phyloP scores from a whole-genome alignment of 495 filamentous ascomycete species.

The Wilcoxina mikolae region DNA sequence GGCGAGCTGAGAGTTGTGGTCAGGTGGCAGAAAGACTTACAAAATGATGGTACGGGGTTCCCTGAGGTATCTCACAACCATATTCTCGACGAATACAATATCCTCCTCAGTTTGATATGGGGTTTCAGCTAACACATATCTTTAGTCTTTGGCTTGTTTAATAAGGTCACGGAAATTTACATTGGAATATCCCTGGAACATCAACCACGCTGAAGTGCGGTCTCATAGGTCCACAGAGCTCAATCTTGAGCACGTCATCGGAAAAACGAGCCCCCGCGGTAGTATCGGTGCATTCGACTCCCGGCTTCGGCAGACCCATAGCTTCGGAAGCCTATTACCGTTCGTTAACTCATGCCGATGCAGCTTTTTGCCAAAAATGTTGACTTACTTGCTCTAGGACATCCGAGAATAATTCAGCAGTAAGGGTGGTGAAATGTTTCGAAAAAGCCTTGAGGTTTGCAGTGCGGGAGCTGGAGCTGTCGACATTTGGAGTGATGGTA shows the following conservation, averaged over 20 bases:
- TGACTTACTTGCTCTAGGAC: not conserved
- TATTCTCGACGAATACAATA: slow-evolving; percentile 30
- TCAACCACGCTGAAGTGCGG: slow-evolving; percentile 40
- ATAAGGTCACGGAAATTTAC: slow-evolving; percentile 12
- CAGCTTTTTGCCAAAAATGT: not conserved
- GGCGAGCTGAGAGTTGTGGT: not conserved
- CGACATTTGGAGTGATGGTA: slow-evolving; percentile 30
- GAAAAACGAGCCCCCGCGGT: slow-evolving; percentile 26
- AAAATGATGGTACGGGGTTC: slow-evolving; percentile 35
- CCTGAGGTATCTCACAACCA: slow-evolving; percentile 36
- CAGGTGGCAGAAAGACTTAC: slow-evolving; percentile 17
- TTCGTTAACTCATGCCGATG: not conserved
- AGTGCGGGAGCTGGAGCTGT: not conserved
- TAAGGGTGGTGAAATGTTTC: not conserved
- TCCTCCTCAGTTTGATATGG: slow-evolving; percentile 29
- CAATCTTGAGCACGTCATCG: slow-evolving; percentile 37
- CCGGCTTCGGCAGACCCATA: slow-evolving; percentile 25
- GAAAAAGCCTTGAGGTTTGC: not conserved
- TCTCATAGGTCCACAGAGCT: slow-evolving; percentile 36
- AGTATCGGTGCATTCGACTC: slow-evolving; percentile 2
- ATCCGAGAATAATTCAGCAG: not conserved
- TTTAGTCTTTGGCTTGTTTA: slow-evolving; percentile 5
- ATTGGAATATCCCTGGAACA: slow-evolving; percentile 40
- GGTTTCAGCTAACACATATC: slow-evolving; percentile 17
- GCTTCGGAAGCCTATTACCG: slow-evolving; percentile 15